Percentiles rank a stretch among this genome's conserved stretches.
These are phyloP conservation scores for Gossypium davidsonii DNA, from an alignment of 441 rosid genomes.

Conservation along the genomic window DNA sequence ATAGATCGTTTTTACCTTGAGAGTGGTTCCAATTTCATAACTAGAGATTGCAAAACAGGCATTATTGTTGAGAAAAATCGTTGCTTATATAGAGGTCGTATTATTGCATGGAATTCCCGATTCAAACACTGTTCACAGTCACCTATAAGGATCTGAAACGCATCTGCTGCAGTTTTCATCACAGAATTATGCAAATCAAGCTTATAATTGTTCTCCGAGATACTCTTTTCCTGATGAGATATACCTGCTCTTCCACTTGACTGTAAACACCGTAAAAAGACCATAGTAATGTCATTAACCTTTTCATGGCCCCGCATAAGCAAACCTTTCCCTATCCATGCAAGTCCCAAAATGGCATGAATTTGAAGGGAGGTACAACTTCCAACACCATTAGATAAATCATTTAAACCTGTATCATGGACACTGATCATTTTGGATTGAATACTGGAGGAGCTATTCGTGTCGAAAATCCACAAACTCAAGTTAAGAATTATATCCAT, in stretches of 20 bases:
- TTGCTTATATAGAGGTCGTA: constrained; percentile 90
- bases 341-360: constrained; percentile 60
- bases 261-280: constrained; percentile 53
- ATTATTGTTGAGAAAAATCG: constrained; percentile 58
- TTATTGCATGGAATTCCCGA: constrained; percentile 61
- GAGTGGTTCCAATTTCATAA: constrained; percentile 38
- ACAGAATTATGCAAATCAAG: constrained; percentile 32
- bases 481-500: constrained; percentile 47
- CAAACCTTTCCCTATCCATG: constrained; percentile 94
- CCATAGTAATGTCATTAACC: constrained; percentile 51
- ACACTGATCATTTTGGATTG: constrained; percentile 21
- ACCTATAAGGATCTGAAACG: constrained; percentile 67
- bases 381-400: constrained; percentile 33
- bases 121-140: constrained; percentile 72
- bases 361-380: constrained; percentile 36
- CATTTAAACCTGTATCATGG: constrained; percentile 27
- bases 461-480: constrained; percentile 18
- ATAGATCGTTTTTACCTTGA: constrained; percentile 32
- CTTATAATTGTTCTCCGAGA: constrained; percentile 22
- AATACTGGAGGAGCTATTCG: constrained; percentile 22
- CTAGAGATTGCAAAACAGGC: constrained; percentile 67
- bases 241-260: constrained; percentile 26
- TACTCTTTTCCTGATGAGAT: constrained; percentile 17
- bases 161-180: constrained; percentile 67
- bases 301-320: constrained; percentile 83